Conservation (phyloP, 2,329 filamentous ascomycete genomes). For the Ophiostoma pallidulum region DNA sequence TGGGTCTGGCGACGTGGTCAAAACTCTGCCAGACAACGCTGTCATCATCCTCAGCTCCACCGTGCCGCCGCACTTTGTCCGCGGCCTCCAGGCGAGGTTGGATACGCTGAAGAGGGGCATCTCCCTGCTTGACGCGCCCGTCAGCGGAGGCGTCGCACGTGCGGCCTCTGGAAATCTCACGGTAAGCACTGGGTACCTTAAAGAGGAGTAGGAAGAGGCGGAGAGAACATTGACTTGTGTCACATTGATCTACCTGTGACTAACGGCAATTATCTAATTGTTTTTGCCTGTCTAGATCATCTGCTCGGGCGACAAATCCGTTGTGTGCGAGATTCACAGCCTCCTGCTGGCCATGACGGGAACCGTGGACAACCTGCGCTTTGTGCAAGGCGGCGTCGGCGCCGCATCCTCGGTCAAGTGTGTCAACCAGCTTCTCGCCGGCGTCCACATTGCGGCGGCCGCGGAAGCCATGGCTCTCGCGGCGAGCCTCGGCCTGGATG, state of each 20-base stretch:
- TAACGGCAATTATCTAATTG: too few species aligned
- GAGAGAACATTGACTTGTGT: too few species aligned
- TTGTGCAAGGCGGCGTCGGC: slow-evolving; percentile 41
- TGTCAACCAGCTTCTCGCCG: slow-evolving; percentile 48
- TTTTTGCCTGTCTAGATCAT: too few species aligned
- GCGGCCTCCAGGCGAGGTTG: slow-evolving; percentile 18
- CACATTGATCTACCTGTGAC: too few species aligned
- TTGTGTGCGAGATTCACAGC: background rate
- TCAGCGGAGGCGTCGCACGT: slow-evolving; percentile 29
- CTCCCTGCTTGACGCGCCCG: slow-evolving; percentile 27
- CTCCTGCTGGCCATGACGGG: slow-evolving; percentile 22
- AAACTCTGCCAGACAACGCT: slow-evolving; percentile 19
- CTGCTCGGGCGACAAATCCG: slow-evolving; percentile 35
- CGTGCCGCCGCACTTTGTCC: slow-evolving; percentile 25
- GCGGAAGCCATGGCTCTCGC: slow-evolving; percentile 49
- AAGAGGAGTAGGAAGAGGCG: too few species aligned
- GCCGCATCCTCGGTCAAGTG: slow-evolving; percentile 48
- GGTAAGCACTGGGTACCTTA: too few species aligned
- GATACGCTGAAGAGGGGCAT: slow-evolving; percentile 20
- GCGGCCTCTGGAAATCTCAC: slow-evolving; percentile 29
- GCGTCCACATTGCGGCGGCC: slow-evolving; percentile 46
- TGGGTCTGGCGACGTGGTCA: slow-evolving; percentile 1
- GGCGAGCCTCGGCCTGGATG: slow-evolving; percentile 42
- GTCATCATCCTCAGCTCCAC: slow-evolving; percentile 28
- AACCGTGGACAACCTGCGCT: slow-evolving; percentile 28